phyloP scores from a whole-genome alignment of 2,329 filamentous ascomycete species.

The Eurotiales sp. region DNA sequence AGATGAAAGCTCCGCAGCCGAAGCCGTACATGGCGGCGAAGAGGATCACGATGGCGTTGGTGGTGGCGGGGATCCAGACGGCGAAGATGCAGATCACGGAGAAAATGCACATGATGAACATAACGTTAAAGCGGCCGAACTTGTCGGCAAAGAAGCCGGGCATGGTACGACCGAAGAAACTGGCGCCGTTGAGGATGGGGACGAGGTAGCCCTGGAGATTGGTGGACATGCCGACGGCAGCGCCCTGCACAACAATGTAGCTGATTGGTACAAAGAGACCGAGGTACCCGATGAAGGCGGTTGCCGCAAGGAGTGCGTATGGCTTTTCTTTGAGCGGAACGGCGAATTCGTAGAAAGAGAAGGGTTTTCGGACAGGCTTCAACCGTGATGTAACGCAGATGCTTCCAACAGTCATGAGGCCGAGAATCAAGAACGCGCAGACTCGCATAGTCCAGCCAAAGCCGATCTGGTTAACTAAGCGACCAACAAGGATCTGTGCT shows the following conservation, averaged over 20 bases:
- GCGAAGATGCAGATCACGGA: constrained; percentile 20
- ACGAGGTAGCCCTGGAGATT: constrained; percentile 51
- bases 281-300: constrained; percentile 50
- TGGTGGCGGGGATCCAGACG: constrained; percentile 22
- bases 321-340: constrained; percentile 42
- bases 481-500: constrained; percentile 51
- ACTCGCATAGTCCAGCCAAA: constrained; percentile 58
- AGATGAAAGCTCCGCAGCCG: constrained; percentile 25
- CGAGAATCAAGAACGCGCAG: constrained; percentile 59
- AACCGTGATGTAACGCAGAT: constrained; percentile 50
- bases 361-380: constrained; percentile 19
- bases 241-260: constrained; percentile 47
- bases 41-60: constrained; percentile 20
- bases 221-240: constrained; percentile 46
- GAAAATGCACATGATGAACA: constrained; percentile 18
- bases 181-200: constrained; percentile 50
- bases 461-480: constrained; percentile 52
- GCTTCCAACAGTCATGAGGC: constrained; percentile 51
- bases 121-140: constrained; percentile 30
- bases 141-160: constrained; percentile 30
- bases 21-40: constrained; percentile 23
- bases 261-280: constrained; percentile 58
- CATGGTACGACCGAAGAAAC: constrained; percentile 28
- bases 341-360: constrained; percentile 19
- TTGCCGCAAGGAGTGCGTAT: constrained; percentile 35